phyloP scores from a whole-genome alignment of 169 alveolate species.

The Plasmodium chabaudi region DNA sequence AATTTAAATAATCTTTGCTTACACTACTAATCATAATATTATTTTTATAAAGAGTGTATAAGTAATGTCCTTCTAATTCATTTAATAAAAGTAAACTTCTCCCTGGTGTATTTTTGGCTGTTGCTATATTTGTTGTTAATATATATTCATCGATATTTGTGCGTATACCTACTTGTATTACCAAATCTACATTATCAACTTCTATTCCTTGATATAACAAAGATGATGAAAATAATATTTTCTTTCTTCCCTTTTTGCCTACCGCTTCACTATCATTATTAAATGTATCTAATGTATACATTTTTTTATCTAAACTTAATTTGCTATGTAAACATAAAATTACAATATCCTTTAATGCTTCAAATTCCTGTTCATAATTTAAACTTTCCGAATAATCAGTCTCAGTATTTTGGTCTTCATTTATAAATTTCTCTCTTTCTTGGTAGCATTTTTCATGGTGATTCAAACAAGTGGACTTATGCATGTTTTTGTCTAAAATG shows the following conservation, averaged over 20 bases:
- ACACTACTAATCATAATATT: slow-evolving; percentile 35
- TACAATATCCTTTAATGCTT: slow-evolving; percentile 26
- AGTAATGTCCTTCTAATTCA: slow-evolving; percentile 70
- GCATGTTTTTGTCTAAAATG: background rate
- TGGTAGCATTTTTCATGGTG: background rate
- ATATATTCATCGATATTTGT: slow-evolving; percentile 54
- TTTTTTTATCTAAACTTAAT: slow-evolving; percentile 58
- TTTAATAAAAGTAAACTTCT: slow-evolving; percentile 55
- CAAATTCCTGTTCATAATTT: slow-evolving; percentile 15
- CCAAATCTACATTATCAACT: slow-evolving; percentile 57
- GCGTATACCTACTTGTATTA: slow-evolving; percentile 67
- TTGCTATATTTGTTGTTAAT: slow-evolving; percentile 48
- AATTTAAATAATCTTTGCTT: slow-evolving; percentile 24
- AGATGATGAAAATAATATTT: slow-evolving; percentile 65
- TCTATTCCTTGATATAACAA: slow-evolving; percentile 61
- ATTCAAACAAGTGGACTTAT: no score
- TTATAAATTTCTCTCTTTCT: background rate
- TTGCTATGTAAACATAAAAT: slow-evolving; percentile 61
- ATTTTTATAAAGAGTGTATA: slow-evolving; percentile 45
- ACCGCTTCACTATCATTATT: slow-evolving; percentile 8
- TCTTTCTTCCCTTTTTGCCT: background rate
- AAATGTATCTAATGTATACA: slow-evolving; percentile 50
- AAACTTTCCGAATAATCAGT: background rate
- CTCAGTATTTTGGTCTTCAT: background rate
- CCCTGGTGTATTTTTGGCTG: slow-evolving; percentile 32